phyloP scores from a whole-genome alignment of 1,284 basidiomycete genomes.

The Testicularia cyperi region DNA sequence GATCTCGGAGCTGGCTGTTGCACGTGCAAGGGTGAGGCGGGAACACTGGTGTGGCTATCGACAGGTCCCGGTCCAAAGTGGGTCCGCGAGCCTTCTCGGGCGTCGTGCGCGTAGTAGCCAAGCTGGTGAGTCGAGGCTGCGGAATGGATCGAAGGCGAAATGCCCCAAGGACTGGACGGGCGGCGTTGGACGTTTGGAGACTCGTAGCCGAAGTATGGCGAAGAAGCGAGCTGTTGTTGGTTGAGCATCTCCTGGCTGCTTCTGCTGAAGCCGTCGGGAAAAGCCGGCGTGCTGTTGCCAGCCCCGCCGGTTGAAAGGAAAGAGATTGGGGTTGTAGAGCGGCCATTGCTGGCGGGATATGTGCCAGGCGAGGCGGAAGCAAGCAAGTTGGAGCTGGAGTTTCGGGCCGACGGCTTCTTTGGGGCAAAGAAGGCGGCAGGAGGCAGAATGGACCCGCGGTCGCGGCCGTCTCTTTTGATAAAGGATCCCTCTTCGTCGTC shows the following conservation, averaged over 20 bases:
- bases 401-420: slow-evolving; percentile 25
- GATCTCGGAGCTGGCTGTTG: too few species aligned
- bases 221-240: slow-evolving; percentile 1
- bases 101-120: too few species aligned
- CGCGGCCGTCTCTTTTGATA: slow-evolving; percentile 17
- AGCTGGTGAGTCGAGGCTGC: slow-evolving; percentile 1
- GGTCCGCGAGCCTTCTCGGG: too few species aligned
- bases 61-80: too few species aligned
- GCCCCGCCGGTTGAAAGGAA: slow-evolving; percentile 6
- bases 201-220: neutral
- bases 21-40: too few species aligned
- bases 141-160: slow-evolving; percentile 2
- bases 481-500: slow-evolving; percentile 14
- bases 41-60: too few species aligned
- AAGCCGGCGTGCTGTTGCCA: neutral
- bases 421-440: slow-evolving; percentile 47
- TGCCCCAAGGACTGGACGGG: slow-evolving; percentile 18
- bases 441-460: slow-evolving; percentile 37
- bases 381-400: slow-evolving; percentile 14
- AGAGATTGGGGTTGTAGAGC: slow-evolving; percentile 20
- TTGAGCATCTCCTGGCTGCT: slow-evolving; percentile 6
- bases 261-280: neutral
- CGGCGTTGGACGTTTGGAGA: neutral
- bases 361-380: slow-evolving; percentile 1
- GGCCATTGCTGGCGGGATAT: neutral